Conservation (phyloP, 2,329 filamentous ascomycete species). For the Nigrospora osmanthi region DNA sequence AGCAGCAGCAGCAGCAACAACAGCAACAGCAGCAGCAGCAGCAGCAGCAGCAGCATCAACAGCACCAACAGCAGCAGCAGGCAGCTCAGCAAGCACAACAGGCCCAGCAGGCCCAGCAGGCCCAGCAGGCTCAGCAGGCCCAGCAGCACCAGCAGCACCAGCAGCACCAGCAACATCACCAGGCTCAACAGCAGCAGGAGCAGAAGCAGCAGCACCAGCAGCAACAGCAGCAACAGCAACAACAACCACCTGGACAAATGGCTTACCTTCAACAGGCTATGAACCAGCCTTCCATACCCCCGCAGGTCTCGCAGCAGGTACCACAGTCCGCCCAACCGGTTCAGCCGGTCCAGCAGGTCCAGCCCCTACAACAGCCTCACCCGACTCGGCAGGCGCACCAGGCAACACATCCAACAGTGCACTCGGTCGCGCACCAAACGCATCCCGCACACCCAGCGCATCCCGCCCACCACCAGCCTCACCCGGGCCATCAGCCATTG, state of each 20-base stretch:
- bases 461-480: constrained; percentile 12
- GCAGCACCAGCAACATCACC: not conserved
- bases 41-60: constrained; percentile 18
- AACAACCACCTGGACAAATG: constrained; percentile 19
- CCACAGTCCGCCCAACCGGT: constrained; percentile 6
- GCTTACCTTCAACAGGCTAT: constrained; percentile 22
- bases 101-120: constrained; percentile 15
- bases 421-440: constrained; percentile 10
- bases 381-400: constrained; percentile 13
- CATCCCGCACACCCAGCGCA: constrained; percentile 19
- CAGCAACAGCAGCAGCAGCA: constrained; percentile 1
- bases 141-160: constrained; percentile 1
- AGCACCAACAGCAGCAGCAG: constrained; percentile 19
- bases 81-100: constrained; percentile 34
- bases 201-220: constrained; percentile 4
- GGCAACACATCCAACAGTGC: constrained; percentile 12
- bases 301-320: not conserved
- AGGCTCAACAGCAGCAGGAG: constrained; percentile 11
- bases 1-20: constrained; percentile 8
- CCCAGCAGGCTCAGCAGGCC: constrained; percentile 7
- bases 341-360: constrained; percentile 7
- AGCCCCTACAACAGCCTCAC: constrained; percentile 6
- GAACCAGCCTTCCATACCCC: not conserved
- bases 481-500: constrained; percentile 9
- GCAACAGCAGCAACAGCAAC: constrained; percentile 9